Conservation (phyloP, 805 yeast species). For the Nadsonia fulvescens region DNA sequence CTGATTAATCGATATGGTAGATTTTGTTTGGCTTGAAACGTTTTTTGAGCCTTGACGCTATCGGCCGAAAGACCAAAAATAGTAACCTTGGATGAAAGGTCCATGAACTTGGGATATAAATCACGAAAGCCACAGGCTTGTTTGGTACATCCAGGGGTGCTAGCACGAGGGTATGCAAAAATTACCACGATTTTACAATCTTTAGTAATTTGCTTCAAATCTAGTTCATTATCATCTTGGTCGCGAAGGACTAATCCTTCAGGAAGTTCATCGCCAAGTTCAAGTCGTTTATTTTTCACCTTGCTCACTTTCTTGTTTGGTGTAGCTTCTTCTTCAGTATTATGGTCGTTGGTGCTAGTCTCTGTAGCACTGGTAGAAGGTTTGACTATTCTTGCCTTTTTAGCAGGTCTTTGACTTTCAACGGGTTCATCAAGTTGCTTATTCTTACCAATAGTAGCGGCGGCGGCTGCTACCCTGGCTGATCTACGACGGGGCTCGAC, state of each 20-base stretch:
- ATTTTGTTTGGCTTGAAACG: slow-evolving; percentile 52
- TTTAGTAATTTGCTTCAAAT: slow-evolving; percentile 25
- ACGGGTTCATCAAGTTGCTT: too few species aligned
- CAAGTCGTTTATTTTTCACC: slow-evolving; percentile 11
- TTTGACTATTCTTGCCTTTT: too few species aligned
- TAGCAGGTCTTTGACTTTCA: too few species aligned
- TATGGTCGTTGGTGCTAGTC: too few species aligned
- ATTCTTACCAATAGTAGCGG: too few species aligned
- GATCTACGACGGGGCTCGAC: too few species aligned
- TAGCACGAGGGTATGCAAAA: slow-evolving; percentile 72
- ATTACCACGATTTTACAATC: slow-evolving; percentile 28
- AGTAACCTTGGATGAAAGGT: slow-evolving; percentile 31
- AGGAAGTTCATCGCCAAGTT: slow-evolving; percentile 51
- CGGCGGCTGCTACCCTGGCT: too few species aligned
- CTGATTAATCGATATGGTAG: slow-evolving; percentile 58
- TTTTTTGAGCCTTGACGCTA: slow-evolving; percentile 57
- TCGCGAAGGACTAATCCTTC: slow-evolving; percentile 35
- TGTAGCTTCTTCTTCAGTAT: too few species aligned
- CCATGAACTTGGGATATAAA: slow-evolving; percentile 33
- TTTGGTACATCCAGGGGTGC: slow-evolving; percentile 91
- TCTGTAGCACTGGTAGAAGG: too few species aligned
- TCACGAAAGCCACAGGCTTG: slow-evolving; percentile 84
- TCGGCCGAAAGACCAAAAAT: slow-evolving; percentile 79
- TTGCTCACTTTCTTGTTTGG: slow-evolving; percentile 13
- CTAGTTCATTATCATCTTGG: slow-evolving; percentile 51